Conservation (phyloP, 2,329 filamentous ascomycete species). For the Hypomyces rosellus region DNA sequence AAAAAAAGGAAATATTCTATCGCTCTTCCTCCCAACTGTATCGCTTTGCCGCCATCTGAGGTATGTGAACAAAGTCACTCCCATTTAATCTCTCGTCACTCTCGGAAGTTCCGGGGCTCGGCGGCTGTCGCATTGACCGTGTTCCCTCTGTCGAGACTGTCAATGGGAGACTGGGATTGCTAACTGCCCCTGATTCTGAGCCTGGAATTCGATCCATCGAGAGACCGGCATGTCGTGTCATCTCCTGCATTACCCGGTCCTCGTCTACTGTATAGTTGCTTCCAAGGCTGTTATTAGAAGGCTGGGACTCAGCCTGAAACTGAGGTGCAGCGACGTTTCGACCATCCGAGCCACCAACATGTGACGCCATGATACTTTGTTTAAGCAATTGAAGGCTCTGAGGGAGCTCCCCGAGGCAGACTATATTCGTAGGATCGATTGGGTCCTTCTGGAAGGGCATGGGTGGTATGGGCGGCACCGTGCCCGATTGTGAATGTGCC, state of each 20-base stretch:
- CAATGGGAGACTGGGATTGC: not conserved
- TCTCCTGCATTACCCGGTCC: slow-evolving; percentile 29
- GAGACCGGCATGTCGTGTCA: slow-evolving; percentile 19
- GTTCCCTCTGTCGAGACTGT: slow-evolving; percentile 5
- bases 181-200: not conserved
- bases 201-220: slow-evolving; percentile 6
- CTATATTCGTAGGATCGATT: slow-evolving; percentile 46
- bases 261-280: slow-evolving; percentile 54
- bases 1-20: slow-evolving; percentile 10
- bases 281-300: slow-evolving; percentile 38
- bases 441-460: slow-evolving; percentile 38
- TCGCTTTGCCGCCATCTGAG: slow-evolving; percentile 42
- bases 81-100: slow-evolving; percentile 40
- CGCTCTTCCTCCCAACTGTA: slow-evolving; percentile 46
- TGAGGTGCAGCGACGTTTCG: slow-evolving; percentile 1
- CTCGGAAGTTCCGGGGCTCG: slow-evolving; percentile 7
- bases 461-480: slow-evolving; percentile 6
- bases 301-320: slow-evolving; percentile 9
- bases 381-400: slow-evolving; percentile 34
- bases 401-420: slow-evolving; percentile 51
- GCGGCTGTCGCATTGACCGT: not conserved
- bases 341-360: slow-evolving; percentile 9
- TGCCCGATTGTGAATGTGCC: not conserved
- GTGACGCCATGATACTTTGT: slow-evolving; percentile 11
- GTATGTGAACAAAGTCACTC: slow-evolving; percentile 44